Percentiles rank a stretch among this genome's conserved stretches.
These are phyloP conservation scores for Lodderomyces margitis DNA, from an alignment of 1,139 yeast genomes.

Conservation along the genomic window DNA sequence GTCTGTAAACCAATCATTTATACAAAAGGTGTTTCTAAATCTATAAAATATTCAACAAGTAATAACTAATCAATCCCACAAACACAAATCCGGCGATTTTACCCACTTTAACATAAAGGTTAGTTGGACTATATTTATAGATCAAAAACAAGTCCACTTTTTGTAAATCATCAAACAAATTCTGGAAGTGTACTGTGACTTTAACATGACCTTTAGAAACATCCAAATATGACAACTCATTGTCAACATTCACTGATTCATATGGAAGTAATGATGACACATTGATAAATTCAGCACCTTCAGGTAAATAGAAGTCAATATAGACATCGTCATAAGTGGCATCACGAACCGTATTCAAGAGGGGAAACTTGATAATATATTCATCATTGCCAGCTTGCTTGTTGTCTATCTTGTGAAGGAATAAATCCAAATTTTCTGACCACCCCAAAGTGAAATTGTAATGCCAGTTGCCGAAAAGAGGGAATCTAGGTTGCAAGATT, in stretches of 20 bases:
- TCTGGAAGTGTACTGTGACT: conserved; percentile 58
- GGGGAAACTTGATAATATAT: conserved; percentile 65
- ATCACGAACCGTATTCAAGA: conserved; percentile 71
- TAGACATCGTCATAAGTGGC: conserved; percentile 62
- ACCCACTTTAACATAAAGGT: conserved; percentile 62
- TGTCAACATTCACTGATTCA: conserved; percentile 30
- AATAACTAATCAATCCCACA: conserved; percentile 58
- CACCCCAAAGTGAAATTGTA: conserved; percentile 95
- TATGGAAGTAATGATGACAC: conserved; percentile 58
- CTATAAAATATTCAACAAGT: conserved; percentile 37
- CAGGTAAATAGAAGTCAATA: conserved; percentile 76
- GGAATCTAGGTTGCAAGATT: conserved; percentile 81
- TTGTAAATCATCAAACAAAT: conserved; percentile 70
- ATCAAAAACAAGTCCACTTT: conserved; percentile 56
- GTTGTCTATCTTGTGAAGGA: conserved; percentile 42
- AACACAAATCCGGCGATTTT: conserved; percentile 65
- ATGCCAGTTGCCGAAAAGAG: conserved; percentile 94
- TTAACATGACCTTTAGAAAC: conserved; percentile 76
- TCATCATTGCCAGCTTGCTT: conserved; percentile 38
- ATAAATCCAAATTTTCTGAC: conserved; percentile 59
- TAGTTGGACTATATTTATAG: conserved; percentile 57
- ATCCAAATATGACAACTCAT: conserved; percentile 72
- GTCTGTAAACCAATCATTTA: background rate
- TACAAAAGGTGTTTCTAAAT: background rate
- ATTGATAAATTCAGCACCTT: conserved; percentile 68